Evolutionary conservation across 108 stramenopile genomes (phyloP).

Genomic region (Pseudonitzschia delicatissima): DNA sequence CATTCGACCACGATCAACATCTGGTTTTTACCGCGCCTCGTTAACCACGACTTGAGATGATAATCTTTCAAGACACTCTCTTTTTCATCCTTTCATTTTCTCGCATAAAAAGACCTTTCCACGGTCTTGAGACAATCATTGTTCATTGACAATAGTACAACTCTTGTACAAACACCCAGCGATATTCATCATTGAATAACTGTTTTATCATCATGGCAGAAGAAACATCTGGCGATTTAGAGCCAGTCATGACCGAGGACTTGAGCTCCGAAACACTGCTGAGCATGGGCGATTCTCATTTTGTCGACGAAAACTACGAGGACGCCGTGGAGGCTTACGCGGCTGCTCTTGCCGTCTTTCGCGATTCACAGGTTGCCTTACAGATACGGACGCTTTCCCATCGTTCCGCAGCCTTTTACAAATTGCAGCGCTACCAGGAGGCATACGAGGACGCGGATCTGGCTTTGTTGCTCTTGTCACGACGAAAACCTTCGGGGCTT

Average conservation of each 20-base stretch:
- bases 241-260: background rate
- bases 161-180: too few species aligned
- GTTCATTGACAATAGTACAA: too few species aligned
- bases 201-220: background rate
- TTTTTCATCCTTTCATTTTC: too few species aligned
- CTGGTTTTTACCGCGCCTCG: too few species aligned
- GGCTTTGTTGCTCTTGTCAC: constrained; percentile 43
- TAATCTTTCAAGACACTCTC: too few species aligned
- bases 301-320: constrained; percentile 62
- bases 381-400: constrained; percentile 60
- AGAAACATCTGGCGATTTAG: background rate
- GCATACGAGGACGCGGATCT: constrained; percentile 68
- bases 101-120: too few species aligned
- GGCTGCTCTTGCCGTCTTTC: constrained; percentile 48
- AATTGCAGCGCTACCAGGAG: constrained; percentile 53
- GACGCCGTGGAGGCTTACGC: constrained; percentile 67
- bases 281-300: constrained; percentile 54
- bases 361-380: constrained; percentile 19
- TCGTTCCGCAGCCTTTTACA: constrained; percentile 61
- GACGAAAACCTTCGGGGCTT: constrained; percentile 9
- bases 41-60: too few species aligned
- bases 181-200: too few species aligned
- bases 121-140: too few species aligned
- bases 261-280: constrained; percentile 19
- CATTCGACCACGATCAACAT: too few species aligned